Evolutionary conservation across 768 basidiomycete species (phyloP).

Genomic region (Macrocybe gigantea): DNA sequence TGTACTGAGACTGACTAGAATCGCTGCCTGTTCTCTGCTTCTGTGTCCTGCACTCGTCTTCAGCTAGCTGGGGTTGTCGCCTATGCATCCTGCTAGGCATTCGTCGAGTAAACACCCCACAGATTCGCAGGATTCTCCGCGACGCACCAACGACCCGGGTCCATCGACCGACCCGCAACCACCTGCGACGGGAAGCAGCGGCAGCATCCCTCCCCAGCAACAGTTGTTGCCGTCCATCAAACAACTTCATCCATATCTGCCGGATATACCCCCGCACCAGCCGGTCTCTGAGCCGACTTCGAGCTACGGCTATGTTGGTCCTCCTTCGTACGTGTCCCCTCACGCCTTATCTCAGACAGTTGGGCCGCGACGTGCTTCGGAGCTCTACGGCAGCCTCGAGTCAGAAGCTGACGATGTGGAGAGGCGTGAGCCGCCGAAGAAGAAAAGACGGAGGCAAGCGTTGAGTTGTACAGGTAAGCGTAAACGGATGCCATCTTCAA

Average conservation of each 20-base stretch:
- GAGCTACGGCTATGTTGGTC: slow-evolving; percentile 13
- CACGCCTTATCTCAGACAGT: slow-evolving; percentile 19
- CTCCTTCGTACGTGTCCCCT: slow-evolving; percentile 20
- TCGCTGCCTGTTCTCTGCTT: background rate
- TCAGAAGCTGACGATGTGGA: slow-evolving; percentile 53
- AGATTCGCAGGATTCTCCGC: background rate
- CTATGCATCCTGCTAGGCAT: slow-evolving; percentile 12
- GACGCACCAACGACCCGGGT: background rate
- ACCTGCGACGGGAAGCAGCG: slow-evolving; percentile 2
- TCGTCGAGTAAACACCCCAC: background rate
- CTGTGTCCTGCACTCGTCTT: background rate
- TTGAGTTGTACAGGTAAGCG: slow-evolving; percentile 78
- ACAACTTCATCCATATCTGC: slow-evolving; percentile 60
- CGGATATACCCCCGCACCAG: slow-evolving; percentile 34
- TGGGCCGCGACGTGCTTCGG: slow-evolving; percentile 20
- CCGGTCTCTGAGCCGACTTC: slow-evolving; percentile 12
- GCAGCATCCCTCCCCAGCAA: slow-evolving; percentile 20
- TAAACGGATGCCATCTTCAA: slow-evolving; percentile 11
- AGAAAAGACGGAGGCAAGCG: slow-evolving; percentile 78
- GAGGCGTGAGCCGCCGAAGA: slow-evolving; percentile 58
- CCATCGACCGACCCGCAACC: background rate
- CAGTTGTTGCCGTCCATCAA: slow-evolving; percentile 60
- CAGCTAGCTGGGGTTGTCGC: slow-evolving; percentile 4
- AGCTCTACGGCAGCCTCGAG: slow-evolving; percentile 32
- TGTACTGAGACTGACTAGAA: slow-evolving; percentile 3